Percentiles rank a stretch among this genome's conserved stretches.
These are phyloP conservation scores for Colletotrichum cuscutae DNA, from an alignment of 2,329 filamentous ascomycete species.

Conservation along the genomic window DNA sequence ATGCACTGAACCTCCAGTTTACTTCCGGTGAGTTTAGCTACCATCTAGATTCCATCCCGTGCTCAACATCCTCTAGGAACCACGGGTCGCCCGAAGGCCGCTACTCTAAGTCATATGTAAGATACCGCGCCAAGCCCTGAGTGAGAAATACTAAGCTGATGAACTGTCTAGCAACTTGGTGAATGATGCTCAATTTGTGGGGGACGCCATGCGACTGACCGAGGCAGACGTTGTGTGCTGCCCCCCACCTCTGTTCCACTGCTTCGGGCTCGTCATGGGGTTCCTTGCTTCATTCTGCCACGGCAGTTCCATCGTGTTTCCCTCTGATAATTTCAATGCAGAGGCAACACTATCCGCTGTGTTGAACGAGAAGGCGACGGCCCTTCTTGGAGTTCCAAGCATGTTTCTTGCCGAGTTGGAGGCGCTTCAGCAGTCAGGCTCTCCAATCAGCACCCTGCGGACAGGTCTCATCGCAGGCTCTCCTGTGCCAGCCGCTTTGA, in stretches of 20 bases:
- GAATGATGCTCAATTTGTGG: neutral
- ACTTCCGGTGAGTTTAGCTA: neutral
- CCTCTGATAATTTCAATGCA: neutral
- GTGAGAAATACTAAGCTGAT: neutral
- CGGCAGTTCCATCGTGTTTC: neutral
- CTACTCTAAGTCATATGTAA: neutral
- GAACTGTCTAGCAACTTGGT: neutral
- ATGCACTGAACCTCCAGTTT: neutral
- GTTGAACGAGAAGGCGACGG: neutral
- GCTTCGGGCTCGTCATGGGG: neutral
- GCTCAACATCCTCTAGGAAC: neutral
- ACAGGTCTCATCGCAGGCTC: constrained; percentile 76
- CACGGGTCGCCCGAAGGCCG: neutral
- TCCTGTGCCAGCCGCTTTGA: constrained; percentile 70
- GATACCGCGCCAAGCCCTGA: neutral
- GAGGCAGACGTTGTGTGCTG: neutral
- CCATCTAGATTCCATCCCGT: neutral
- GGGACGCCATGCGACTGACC: neutral
- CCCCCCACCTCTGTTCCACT: neutral
- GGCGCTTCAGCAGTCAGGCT: neutral
- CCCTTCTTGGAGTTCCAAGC: neutral
- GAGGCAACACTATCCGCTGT: neutral
- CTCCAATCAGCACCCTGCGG: neutral
- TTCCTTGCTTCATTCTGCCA: neutral
- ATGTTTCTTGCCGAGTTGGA: neutral